Percentiles rank a stretch among this genome's conserved stretches.
Evolutionary conservation across 371 early-diverging fungal genomes (phyloP).

Genomic region (Batrachochytrium dendrobatidis): DNA sequence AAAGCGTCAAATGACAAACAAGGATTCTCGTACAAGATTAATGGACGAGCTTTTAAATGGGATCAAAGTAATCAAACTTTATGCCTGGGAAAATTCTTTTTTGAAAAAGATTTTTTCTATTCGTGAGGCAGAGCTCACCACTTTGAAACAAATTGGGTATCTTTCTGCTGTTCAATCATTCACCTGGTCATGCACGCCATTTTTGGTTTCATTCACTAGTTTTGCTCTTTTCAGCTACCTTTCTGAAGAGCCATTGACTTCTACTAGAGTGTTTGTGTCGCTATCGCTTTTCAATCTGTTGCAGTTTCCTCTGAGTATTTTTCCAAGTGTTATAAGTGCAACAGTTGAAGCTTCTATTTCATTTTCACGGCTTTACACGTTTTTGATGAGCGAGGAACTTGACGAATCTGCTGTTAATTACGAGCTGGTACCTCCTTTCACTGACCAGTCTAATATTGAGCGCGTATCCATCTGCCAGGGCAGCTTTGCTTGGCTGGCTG

Average conservation of each 20-base stretch:
- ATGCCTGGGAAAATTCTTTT: conserved; percentile 57
- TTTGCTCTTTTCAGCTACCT: conserved; percentile 64
- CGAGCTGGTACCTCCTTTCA: neutral
- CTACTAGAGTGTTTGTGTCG: conserved; percentile 74
- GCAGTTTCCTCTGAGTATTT: conserved; percentile 80
- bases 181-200: conserved; percentile 68
- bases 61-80: conserved; percentile 71
- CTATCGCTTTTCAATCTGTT: conserved; percentile 88
- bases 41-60: conserved; percentile 92
- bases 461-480: conserved; percentile 13
- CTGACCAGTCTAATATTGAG: neutral
- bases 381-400: conserved; percentile 70
- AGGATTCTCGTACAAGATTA: conserved; percentile 80
- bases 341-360: conserved; percentile 83
- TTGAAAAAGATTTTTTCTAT: conserved; percentile 52
- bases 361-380: conserved; percentile 66
- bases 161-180: conserved; percentile 33
- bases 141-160: conserved; percentile 60
- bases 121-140: conserved; percentile 68
- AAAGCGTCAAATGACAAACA: conserved; percentile 83
- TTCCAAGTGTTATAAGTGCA: conserved; percentile 65
- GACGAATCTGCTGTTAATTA: conserved; percentile 33
- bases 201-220: conserved; percentile 77
- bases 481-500: too few species aligned
- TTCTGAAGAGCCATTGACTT: conserved; percentile 36